phyloP scores from a whole-genome alignment of 106 monocot genomes.

The Hemerocallis citrina region DNA sequence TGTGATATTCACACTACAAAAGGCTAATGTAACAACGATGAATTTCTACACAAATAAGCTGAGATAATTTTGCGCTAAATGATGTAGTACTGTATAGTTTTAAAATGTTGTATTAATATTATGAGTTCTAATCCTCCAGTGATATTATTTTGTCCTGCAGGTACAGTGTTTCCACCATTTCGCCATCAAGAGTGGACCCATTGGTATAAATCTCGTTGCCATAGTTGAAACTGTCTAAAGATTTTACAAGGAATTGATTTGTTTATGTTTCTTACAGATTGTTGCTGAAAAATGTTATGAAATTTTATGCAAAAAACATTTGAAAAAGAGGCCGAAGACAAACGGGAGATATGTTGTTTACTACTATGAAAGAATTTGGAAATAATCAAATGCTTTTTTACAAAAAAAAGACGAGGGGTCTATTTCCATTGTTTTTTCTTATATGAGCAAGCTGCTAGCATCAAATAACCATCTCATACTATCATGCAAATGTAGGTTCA shows the following conservation, averaged over 20 bases:
- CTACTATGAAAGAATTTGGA: too few species aligned
- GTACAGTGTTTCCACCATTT: constrained; percentile 62
- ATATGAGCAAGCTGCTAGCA: too few species aligned
- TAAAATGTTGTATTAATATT: neutral
- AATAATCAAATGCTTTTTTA: too few species aligned
- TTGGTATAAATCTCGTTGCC: constrained; percentile 26
- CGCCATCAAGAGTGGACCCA: constrained; percentile 71
- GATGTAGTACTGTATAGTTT: neutral
- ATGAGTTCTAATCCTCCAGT: neutral
- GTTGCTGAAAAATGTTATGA: constrained; percentile 73
- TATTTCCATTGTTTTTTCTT: too few species aligned
- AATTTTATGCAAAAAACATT: constrained; percentile 85
- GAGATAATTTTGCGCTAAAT: constrained; percentile 22
- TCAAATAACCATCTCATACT: too few species aligned
- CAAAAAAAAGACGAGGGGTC: too few species aligned
- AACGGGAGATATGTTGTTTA: constrained; percentile 60
- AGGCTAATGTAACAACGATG: constrained; percentile 54
- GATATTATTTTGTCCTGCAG: constrained; percentile 18
- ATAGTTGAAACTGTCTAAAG: neutral
- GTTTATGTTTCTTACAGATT: constrained; percentile 27
- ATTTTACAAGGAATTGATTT: neutral
- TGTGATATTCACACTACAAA: constrained; percentile 79
- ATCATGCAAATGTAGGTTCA: too few species aligned
- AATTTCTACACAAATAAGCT: constrained; percentile 62
- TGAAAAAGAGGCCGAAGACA: constrained; percentile 51